Evolutionary conservation across 2,329 filamentous ascomycete genomes (phyloP), one percentile per base, ranked within the genome.

Genomic region (Microdochium bolleyi): DNA sequence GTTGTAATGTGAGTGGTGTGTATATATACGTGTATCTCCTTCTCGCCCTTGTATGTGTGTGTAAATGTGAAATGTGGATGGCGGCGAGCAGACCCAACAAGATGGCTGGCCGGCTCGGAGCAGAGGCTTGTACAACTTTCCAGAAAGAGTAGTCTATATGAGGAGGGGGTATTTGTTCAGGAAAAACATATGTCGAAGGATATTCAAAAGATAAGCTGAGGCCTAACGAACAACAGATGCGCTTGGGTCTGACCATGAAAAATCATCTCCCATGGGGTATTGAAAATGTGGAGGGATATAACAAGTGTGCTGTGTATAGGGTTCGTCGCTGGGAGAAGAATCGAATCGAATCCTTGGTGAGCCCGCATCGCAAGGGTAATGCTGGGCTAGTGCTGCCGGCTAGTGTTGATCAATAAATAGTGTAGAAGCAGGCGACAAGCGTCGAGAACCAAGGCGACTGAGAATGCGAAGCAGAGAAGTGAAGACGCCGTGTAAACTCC

Each of bases 401-500:
- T 21, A 22, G 41, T 21, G 41, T 11, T 22, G 19, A 46, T 46
- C 41, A 19, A 46, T 46, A 46, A 19, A 46, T 22, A 22, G 19
- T 46, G 27, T 30, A 30, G 27, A 5, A 30, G 27, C 27, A 30
- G 27, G 11, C 27, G 27, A 30, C 27, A 30, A 30, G 27, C 11
- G 27, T 46, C 41, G 19, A 46, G 41, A 19, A 16, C 41, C n/a
- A 46, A 46, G 21, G 41, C 19, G 41, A 46, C 41, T 22, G 13
- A 19, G 7, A 38, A 24, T 21, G 41, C 21, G 8, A 46, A 46
- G 7, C 5, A 19, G 8, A 46, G 41, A 46, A 46, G 41, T 46
- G 41, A 46, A 46, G 21, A 22, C 64, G 58, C 56, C 60, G 48
- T 53, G 38, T 54, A 52, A 52, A 60, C 51, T 57, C 60, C 61